A percentile compares a stretch with the other conserved stretches of the same genome.
Evolutionary conservation across 805 yeast species (phyloP).

Genomic region (Scheffersomyces stipitis): DNA sequence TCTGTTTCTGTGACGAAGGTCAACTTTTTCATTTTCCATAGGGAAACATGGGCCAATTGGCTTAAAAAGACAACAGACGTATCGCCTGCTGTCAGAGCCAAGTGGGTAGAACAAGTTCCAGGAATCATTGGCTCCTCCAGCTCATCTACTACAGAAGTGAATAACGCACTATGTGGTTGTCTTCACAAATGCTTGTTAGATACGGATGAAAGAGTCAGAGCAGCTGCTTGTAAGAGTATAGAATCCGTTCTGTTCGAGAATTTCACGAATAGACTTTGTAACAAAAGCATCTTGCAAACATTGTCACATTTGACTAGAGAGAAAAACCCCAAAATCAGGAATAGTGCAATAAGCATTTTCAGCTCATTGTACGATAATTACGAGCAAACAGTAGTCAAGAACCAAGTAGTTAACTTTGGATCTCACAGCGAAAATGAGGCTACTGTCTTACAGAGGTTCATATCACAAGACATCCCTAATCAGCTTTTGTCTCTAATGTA

Average conservation of each 20-base stretch:
- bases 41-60: slow-evolving; percentile 69
- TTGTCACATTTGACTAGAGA: slow-evolving; percentile 70
- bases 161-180: slow-evolving; percentile 43
- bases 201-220: slow-evolving; percentile 70
- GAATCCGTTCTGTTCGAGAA: slow-evolving; percentile 44
- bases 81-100: slow-evolving; percentile 58
- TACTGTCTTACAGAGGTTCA: slow-evolving; percentile 25
- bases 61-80: slow-evolving; percentile 71
- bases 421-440: slow-evolving; percentile 19
- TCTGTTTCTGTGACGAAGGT: slow-evolving; percentile 47
- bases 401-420: slow-evolving; percentile 31
- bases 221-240: slow-evolving; percentile 55
- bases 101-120: slow-evolving; percentile 67
- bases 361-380: slow-evolving; percentile 57
- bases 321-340: slow-evolving; percentile 63
- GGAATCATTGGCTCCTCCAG: slow-evolving; percentile 43
- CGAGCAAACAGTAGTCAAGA: slow-evolving; percentile 16
- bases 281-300: slow-evolving; percentile 48
- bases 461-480: slow-evolving; percentile 58
- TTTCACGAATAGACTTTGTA: slow-evolving; percentile 50
- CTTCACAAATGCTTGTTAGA: slow-evolving; percentile 70
- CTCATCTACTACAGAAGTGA: slow-evolving; percentile 51
- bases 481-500: slow-evolving; percentile 64
- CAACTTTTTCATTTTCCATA: slow-evolving; percentile 59
- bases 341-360: slow-evolving; percentile 48